Conservation (phyloP, 306 rosid species). For the Inga oerstediana region DNA sequence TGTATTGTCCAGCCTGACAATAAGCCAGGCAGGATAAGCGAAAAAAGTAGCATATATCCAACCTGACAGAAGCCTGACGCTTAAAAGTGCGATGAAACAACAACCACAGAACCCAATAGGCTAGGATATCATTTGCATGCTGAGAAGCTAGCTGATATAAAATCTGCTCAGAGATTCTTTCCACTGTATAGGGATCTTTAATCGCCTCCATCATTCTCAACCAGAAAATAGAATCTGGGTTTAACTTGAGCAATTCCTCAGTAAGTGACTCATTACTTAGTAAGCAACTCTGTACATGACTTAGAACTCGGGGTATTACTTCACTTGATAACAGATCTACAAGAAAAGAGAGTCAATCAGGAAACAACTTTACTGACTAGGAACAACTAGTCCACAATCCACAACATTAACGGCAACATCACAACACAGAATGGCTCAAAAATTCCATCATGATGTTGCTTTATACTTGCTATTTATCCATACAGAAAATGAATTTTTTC, state of each 20-base stretch:
- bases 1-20: not conserved
- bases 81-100: slow-evolving; percentile 57
- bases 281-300: slow-evolving; percentile 55
- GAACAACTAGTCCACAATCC: slow-evolving; percentile 27
- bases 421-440: slow-evolving; percentile 4
- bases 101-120: slow-evolving; percentile 90
- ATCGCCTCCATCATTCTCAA: slow-evolving; percentile 68
- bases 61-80: slow-evolving; percentile 72
- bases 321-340: slow-evolving; percentile 76
- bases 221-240: slow-evolving; percentile 69
- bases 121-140: slow-evolving; percentile 70
- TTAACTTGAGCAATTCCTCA: slow-evolving; percentile 49
- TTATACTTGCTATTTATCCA: not conserved
- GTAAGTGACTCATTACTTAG: slow-evolving; percentile 43
- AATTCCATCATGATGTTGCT: slow-evolving; percentile 9
- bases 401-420: slow-evolving; percentile 3
- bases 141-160: slow-evolving; percentile 66
- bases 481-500: not conserved
- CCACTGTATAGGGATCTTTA: slow-evolving; percentile 69
- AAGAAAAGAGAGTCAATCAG: slow-evolving; percentile 37
- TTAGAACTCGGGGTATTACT: slow-evolving; percentile 53
- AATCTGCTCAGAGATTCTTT: slow-evolving; percentile 86
- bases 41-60: slow-evolving; percentile 28
- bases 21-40: not conserved
- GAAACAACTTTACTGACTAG: slow-evolving; percentile 27